Evolutionary conservation across 768 basidiomycete genomes (phyloP).

Genomic region (Amanita jacksonii): DNA sequence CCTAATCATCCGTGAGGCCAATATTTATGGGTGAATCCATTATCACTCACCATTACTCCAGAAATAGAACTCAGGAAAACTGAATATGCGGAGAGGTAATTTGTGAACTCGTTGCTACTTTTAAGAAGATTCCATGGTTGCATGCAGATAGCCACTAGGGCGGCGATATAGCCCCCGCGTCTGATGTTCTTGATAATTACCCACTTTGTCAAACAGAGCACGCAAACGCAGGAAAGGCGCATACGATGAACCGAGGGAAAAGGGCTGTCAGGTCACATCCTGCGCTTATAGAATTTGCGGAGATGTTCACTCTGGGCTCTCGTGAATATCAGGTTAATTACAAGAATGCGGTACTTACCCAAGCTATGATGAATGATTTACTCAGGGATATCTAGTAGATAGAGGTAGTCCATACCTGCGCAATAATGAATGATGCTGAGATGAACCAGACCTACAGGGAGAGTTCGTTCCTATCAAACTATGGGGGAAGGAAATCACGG

Average conservation of each 20-base stretch:
- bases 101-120: slow-evolving; percentile 65
- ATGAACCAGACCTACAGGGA: slow-evolving; percentile 64
- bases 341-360: slow-evolving; percentile 1
- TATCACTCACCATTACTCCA: slow-evolving; percentile 56
- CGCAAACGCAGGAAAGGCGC: slow-evolving; percentile 13
- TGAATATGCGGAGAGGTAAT: slow-evolving; percentile 74
- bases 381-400: neutral
- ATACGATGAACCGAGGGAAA: slow-evolving; percentile 63
- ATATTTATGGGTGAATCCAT: neutral
- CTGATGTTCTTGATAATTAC: slow-evolving; percentile 53
- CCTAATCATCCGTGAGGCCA: slow-evolving; percentile 25
- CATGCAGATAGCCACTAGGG: slow-evolving; percentile 66
- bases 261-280: slow-evolving; percentile 78
- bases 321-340: neutral
- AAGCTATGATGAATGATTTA: slow-evolving; percentile 1
- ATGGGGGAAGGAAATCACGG: neutral
- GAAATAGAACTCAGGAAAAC: slow-evolving; percentile 77
- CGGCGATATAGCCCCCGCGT: slow-evolving; percentile 80
- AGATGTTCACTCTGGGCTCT: slow-evolving; percentile 72
- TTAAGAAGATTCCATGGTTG: slow-evolving; percentile 72
- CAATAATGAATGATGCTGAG: slow-evolving; percentile 67
- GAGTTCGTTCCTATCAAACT: neutral
- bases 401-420: slow-evolving; percentile 36
- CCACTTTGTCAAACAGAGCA: neutral
- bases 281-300: slow-evolving; percentile 75